These are phyloP conservation scores for Erodium texanum DNA, from an alignment of 441 rosid genomes.

Conservation along the genomic window DNA sequence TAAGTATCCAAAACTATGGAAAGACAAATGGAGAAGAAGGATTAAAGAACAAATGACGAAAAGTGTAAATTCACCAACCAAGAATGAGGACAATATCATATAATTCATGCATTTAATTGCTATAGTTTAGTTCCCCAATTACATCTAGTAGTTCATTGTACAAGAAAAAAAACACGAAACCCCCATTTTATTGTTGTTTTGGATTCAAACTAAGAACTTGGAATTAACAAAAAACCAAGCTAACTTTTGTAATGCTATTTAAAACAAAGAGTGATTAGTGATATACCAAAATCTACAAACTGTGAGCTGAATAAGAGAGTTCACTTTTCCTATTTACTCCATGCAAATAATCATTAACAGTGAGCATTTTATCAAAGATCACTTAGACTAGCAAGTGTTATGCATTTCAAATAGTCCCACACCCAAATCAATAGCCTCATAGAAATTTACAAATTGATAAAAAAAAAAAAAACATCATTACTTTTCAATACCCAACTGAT, in stretches of 20 bases:
- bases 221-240: neutral
- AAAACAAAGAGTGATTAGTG: too few species aligned
- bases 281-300: neutral
- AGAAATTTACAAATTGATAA: too few species aligned
- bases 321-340: neutral
- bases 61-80: neutral
- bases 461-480: too few species aligned
- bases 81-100: neutral
- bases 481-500: too few species aligned
- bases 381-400: neutral
- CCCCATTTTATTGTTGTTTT: neutral
- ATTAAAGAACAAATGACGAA: neutral
- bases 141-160: neutral
- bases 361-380: neutral
- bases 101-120: neutral
- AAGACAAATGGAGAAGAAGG: neutral
- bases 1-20: neutral
- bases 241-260: neutral
- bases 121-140: neutral
- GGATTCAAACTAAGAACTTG: neutral
- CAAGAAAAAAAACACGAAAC: neutral
- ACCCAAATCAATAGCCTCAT: neutral
- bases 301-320: neutral
- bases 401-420: neutral
- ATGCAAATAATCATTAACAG: neutral